Evolutionary conservation across 129 eudicot genomes (phyloP).

Genomic region (Pulicaria dysenterica): DNA sequence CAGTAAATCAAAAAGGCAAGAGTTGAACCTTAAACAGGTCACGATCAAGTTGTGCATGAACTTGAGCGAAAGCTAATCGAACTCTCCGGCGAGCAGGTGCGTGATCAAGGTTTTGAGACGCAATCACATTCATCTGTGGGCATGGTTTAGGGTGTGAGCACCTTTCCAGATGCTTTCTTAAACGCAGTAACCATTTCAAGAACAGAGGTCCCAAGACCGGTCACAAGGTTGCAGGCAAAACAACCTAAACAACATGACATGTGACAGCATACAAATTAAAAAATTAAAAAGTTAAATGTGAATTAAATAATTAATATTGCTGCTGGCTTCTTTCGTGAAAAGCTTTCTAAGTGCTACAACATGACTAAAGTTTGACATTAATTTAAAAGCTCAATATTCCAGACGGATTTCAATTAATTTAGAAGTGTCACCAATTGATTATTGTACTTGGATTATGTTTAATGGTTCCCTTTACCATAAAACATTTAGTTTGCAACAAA

Average conservation of each 20-base stretch:
- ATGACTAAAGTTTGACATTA: constrained; percentile 30
- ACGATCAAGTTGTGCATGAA: constrained; percentile 83
- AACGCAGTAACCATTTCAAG: constrained; percentile 96
- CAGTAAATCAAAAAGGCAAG: not conserved
- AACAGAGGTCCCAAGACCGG: constrained; percentile 87
- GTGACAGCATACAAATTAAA: constrained; percentile 22
- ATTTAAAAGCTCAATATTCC: too few relatives aligned
- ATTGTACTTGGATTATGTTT: too few relatives aligned
- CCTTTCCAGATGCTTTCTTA: constrained; percentile 94
- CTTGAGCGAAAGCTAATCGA: constrained; percentile 67
- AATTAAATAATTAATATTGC: not conserved
- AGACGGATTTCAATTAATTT: not conserved
- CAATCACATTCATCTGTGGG: constrained; percentile 62
- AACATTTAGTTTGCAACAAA: too few relatives aligned
- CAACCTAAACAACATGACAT: constrained; percentile 56
- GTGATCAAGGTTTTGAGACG: constrained; percentile 67
- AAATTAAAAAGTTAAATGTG: not conserved
- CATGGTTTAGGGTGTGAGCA: constrained; percentile 17
- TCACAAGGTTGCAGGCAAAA: constrained; percentile 85
- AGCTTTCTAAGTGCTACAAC: constrained; percentile 87
- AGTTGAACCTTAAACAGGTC: constrained; percentile 67
- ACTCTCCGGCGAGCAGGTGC: constrained; percentile 75
- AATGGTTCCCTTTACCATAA: too few relatives aligned
- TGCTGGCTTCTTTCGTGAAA: constrained; percentile 51
- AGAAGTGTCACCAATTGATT: too few relatives aligned